These are phyloP conservation scores for Ganoderma resinaceum DNA, from an alignment of 1,284 basidiomycete species.

Conservation along the genomic window DNA sequence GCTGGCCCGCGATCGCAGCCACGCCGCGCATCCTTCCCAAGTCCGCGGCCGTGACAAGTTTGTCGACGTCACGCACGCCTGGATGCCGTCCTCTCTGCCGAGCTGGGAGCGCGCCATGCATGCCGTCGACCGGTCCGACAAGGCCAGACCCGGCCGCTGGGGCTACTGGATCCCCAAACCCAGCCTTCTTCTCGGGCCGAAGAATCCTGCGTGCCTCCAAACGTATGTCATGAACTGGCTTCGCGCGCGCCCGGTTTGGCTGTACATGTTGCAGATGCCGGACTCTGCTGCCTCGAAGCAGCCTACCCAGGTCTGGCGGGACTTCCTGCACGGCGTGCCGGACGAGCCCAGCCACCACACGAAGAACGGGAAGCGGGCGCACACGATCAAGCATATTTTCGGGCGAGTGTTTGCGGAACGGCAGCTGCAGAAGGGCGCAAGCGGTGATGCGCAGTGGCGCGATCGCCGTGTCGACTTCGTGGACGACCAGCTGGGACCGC, in stretches of 20 bases:
- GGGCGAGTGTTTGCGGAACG: not conserved
- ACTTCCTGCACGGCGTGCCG: constrained; percentile 8
- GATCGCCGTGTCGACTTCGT: not conserved
- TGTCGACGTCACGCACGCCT: constrained; percentile 2
- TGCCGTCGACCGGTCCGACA: not conserved
- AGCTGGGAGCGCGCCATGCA: constrained; percentile 7
- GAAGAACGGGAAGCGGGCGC: not conserved
- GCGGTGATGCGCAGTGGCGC: not conserved
- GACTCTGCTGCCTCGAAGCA: not conserved
- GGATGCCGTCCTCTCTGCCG: constrained; percentile 7
- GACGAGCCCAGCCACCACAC: not conserved
- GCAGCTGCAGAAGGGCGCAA: no score
- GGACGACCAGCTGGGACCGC: not conserved
- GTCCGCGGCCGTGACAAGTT: constrained; percentile 16
- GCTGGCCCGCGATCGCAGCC: no score
- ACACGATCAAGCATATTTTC: constrained; percentile 5
- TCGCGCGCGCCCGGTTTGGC: not conserved
- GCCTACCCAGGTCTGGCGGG: constrained; percentile 11
- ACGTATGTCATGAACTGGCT: constrained; percentile 15
- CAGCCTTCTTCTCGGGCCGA: constrained; percentile 3
- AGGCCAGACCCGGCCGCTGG: not conserved
- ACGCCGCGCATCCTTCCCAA: not conserved
- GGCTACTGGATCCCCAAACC: constrained; percentile 22
- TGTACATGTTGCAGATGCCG: constrained; percentile 9
- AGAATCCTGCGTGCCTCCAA: not conserved